Evolutionary conservation across 2,329 filamentous ascomycete species (phyloP).

Genomic region (Ascocoryne sarcoides): DNA sequence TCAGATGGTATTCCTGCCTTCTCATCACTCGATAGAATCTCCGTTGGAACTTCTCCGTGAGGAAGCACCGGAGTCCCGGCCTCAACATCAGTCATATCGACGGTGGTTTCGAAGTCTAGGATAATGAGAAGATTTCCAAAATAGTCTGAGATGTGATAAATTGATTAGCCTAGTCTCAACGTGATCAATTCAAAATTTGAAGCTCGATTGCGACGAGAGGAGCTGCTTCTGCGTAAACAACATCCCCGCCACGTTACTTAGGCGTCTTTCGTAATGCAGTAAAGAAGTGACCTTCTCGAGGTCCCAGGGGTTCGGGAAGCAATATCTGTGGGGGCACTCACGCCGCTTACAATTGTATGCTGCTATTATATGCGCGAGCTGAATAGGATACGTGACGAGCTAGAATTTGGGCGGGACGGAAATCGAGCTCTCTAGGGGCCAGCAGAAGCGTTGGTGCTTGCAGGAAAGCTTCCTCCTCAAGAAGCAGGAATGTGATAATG

Average conservation of each 20-base stretch:
- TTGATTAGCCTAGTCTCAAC: background rate
- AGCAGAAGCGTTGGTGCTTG: too few relatives aligned
- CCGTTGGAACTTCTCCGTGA: background rate
- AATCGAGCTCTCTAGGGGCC: too few relatives aligned
- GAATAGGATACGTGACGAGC: too few relatives aligned
- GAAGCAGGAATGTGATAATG: too few relatives aligned
- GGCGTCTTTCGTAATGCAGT: background rate
- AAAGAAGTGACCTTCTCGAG: background rate
- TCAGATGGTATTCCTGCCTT: background rate
- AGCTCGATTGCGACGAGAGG: background rate
- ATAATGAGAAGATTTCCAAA: background rate
- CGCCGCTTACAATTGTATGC: background rate
- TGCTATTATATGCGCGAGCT: too few relatives aligned
- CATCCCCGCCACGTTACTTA: background rate
- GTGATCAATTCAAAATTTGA: background rate
- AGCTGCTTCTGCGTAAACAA: background rate
- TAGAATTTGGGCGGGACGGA: too few relatives aligned
- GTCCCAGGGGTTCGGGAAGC: background rate
- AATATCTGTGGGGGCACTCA: background rate
- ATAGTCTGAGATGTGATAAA: background rate
- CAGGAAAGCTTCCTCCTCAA: too few relatives aligned
- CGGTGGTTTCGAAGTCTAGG: background rate
- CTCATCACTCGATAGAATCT: background rate
- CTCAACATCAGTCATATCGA: background rate
- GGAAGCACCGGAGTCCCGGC: background rate